Conservation (phyloP, 805 yeast genomes). For the Yamadazyma endophytica region DNA sequence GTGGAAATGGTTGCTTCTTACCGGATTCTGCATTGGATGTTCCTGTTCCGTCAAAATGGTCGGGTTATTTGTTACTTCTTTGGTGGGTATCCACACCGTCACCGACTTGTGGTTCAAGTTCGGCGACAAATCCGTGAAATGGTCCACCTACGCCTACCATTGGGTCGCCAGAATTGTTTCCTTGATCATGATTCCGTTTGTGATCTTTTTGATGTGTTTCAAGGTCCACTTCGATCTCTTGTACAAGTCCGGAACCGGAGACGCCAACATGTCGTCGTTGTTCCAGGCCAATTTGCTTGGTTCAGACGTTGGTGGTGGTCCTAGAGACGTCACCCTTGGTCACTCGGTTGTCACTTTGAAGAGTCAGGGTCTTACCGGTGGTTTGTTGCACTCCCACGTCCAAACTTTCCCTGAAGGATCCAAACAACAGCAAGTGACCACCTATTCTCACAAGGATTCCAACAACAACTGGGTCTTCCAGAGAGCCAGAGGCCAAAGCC, state of each 20-base stretch:
- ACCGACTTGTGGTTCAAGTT: constrained; percentile 83
- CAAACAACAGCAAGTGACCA: constrained; percentile 45
- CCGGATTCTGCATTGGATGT: constrained; percentile 87
- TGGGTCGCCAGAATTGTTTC: constrained; percentile 65
- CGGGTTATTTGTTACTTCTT: constrained; percentile 82
- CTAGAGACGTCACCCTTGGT: constrained; percentile 63
- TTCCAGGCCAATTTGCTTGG: constrained; percentile 76
- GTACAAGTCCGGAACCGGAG: constrained; percentile 77
- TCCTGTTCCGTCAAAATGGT: constrained; percentile 95
- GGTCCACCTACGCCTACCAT: constrained; percentile 50
- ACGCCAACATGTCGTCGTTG: constrained; percentile 71
- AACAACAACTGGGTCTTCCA: constrained; percentile 46
- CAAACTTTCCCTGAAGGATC: constrained; percentile 46
- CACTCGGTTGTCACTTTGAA: constrained; percentile 39
- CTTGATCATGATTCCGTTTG: constrained; percentile 60
- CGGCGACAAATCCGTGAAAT: constrained; percentile 58
- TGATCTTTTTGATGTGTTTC: constrained; percentile 62
- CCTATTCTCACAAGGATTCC: constrained; percentile 43
- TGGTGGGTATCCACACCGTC: constrained; percentile 87
- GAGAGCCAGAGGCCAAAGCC: constrained; percentile 39
- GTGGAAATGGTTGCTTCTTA: constrained; percentile 89
- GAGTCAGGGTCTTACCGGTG: constrained; percentile 42
- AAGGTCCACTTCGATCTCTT: constrained; percentile 73
- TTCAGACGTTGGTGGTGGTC: constrained; percentile 58
- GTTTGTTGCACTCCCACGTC: constrained; percentile 43